These are phyloP conservation scores for Ramalina peruviana DNA, from an alignment of 495 filamentous ascomycete species.

Conservation along the genomic window DNA sequence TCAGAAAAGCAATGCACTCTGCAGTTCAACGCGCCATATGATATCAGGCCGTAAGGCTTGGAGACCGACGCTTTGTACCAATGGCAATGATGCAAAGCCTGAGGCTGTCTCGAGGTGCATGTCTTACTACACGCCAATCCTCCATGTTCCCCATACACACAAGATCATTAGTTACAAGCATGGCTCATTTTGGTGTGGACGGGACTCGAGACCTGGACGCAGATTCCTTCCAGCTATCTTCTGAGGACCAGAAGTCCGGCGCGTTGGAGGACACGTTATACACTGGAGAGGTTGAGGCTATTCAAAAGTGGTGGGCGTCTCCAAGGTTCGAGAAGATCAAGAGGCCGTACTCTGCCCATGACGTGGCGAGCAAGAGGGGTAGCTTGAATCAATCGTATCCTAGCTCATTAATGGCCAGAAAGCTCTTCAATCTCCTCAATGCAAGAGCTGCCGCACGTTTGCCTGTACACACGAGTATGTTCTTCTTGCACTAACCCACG, in stretches of 20 bases:
- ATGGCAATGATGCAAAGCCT: too few relatives aligned
- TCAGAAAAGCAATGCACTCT: too few relatives aligned
- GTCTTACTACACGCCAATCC: too few relatives aligned
- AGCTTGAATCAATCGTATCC: constrained; percentile 77
- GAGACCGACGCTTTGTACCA: too few relatives aligned
- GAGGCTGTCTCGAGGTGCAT: too few relatives aligned
- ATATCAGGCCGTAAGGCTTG: too few relatives aligned
- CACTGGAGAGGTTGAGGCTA: constrained; percentile 62
- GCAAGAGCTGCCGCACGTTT: constrained; percentile 59
- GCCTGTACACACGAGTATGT: constrained; percentile 81
- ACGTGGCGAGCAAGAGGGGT: constrained; percentile 86
- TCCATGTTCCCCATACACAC: too few relatives aligned
- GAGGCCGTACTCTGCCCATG: constrained; percentile 76
- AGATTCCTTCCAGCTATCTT: constrained; percentile 69
- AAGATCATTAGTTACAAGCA: neutral
- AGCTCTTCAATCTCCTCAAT: constrained; percentile 78
- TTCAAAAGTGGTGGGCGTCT: constrained; percentile 76
- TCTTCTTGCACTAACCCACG: neutral
- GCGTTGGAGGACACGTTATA: constrained; percentile 70
- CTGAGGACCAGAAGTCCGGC: constrained; percentile 56
- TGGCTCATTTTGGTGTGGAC: neutral
- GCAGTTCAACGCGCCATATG: too few relatives aligned
- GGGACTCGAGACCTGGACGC: constrained; percentile 14
- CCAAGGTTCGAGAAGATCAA: constrained; percentile 79
- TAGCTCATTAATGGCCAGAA: constrained; percentile 82